Conservation (phyloP, 1,284 basidiomycete species). For the Pseudozyma hubeiensis region DNA sequence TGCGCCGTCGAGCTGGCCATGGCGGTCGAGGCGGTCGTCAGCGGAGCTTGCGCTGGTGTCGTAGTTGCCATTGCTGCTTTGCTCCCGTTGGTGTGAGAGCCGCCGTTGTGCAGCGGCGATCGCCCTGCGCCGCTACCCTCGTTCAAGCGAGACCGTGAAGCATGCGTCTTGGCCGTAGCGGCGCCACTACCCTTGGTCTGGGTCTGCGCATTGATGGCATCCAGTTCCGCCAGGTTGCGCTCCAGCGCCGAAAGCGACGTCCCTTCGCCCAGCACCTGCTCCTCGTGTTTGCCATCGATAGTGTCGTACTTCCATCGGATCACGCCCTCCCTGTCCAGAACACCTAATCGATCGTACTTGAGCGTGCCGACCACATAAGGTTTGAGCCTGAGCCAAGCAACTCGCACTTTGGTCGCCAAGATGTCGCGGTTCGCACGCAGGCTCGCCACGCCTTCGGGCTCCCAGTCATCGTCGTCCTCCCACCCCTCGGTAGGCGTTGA, state of each 20-base stretch:
- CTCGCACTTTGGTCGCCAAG: constrained; percentile 59
- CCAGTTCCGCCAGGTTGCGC: constrained; percentile 50
- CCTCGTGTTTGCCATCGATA: constrained; percentile 48
- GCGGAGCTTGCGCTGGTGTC: background rate
- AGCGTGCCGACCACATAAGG: constrained; percentile 59
- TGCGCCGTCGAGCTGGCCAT: background rate
- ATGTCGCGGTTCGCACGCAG: constrained; percentile 60
- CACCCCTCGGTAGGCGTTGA: constrained; percentile 7
- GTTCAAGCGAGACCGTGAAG: constrained; percentile 9
- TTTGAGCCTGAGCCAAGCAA: constrained; percentile 58
- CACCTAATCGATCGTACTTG: constrained; percentile 53
- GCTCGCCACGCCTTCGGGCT: constrained; percentile 39
- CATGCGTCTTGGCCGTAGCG: constrained; percentile 9
- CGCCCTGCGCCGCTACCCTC: background rate
- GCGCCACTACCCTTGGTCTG: constrained; percentile 1
- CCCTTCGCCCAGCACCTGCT: constrained; percentile 55
- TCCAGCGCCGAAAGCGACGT: constrained; percentile 52
- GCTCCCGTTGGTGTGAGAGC: constrained; percentile 1
- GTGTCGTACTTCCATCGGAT: constrained; percentile 56
- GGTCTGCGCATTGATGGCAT: constrained; percentile 17
- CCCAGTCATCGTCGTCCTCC: constrained; percentile 48
- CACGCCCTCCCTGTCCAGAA: constrained; percentile 45
- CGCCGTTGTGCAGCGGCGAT: constrained; percentile 4
- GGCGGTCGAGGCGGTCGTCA: background rate
- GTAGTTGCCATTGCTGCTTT: background rate